Evolutionary conservation across 2,329 filamentous ascomycete genomes (phyloP).

Genomic region (Colletotrichum godetiae): DNA sequence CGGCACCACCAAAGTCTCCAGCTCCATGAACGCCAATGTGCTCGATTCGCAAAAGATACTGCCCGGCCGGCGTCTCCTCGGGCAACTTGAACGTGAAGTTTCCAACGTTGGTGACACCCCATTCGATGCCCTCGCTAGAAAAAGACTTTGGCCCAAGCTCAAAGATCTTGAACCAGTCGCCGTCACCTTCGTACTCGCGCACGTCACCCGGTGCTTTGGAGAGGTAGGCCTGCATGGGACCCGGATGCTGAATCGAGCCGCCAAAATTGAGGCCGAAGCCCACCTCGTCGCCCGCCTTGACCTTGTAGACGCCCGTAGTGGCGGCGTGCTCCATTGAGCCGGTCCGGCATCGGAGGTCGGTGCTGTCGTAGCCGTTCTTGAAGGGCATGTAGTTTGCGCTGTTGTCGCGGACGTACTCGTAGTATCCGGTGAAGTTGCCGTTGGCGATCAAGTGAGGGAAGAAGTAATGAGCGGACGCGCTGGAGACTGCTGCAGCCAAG

Average conservation of each 20-base stretch:
- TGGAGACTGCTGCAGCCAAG: too few species aligned
- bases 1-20: too few species aligned
- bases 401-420: too few species aligned
- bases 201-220: neutral
- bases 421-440: too few species aligned
- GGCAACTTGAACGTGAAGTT: neutral
- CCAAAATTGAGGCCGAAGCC: conserved; percentile 8
- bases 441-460: too few species aligned
- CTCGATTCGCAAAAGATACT: conserved; percentile 2
- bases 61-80: neutral
- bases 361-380: too few species aligned
- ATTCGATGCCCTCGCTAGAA: neutral
- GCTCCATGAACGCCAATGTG: neutral
- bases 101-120: neutral
- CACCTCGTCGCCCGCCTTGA: neutral
- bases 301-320: neutral
- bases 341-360: too few species aligned
- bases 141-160: neutral
- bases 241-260: neutral
- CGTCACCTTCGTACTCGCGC: neutral
- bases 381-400: too few species aligned
- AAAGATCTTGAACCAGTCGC: neutral
- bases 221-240: conserved; percentile 3
- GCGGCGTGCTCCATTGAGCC: too few species aligned
- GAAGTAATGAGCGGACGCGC: too few species aligned